These are phyloP conservation scores for Dactylonectria macrodidyma DNA, from an alignment of 2,329 filamentous ascomycete genomes.

Conservation along the genomic window DNA sequence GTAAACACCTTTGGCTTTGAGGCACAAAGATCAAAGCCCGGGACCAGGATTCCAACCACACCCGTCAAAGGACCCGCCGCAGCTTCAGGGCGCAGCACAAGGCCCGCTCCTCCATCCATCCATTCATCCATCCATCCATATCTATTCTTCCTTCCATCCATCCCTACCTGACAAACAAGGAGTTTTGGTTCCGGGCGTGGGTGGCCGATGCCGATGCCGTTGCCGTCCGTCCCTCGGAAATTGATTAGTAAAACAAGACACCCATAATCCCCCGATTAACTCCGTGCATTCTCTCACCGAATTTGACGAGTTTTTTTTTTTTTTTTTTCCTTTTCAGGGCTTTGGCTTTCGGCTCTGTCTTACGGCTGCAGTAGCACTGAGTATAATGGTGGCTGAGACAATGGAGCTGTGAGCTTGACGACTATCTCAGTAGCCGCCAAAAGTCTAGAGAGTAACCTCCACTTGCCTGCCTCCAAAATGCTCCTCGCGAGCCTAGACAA, in stretches of 20 bases:
- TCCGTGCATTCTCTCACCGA: conserved; percentile 19
- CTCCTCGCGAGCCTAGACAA: neutral
- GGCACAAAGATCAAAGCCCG: conserved; percentile 9
- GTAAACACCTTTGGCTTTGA: conserved; percentile 1
- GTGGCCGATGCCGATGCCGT: conserved; percentile 18
- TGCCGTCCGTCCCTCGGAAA: conserved; percentile 26
- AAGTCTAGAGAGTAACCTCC: neutral
- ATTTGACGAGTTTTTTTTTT: neutral
- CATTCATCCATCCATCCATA: conserved; percentile 20
- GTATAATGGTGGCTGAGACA: neutral
- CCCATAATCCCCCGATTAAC: conserved; percentile 5
- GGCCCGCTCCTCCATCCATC: conserved; percentile 18
- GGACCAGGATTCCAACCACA: conserved; percentile 12
- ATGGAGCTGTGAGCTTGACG: neutral
- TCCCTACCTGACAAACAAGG: neutral
- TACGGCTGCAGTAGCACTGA: neutral
- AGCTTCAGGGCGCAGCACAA: conserved; percentile 18
- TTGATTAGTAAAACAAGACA: conserved; percentile 33
- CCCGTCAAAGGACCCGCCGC: conserved; percentile 1
- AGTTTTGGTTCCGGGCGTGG: conserved; percentile 1
- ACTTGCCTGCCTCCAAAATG: conserved; percentile 3
- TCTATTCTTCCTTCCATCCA: conserved; percentile 2
- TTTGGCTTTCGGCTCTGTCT: neutral
- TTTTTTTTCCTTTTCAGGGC: neutral
- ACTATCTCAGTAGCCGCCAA: conserved; percentile 3